Percentiles rank a stretch among this genome's conserved stretches.
Evolutionary conservation across 73 alveolate species (phyloP).

Genomic region (Loxodes magnus): DNA sequence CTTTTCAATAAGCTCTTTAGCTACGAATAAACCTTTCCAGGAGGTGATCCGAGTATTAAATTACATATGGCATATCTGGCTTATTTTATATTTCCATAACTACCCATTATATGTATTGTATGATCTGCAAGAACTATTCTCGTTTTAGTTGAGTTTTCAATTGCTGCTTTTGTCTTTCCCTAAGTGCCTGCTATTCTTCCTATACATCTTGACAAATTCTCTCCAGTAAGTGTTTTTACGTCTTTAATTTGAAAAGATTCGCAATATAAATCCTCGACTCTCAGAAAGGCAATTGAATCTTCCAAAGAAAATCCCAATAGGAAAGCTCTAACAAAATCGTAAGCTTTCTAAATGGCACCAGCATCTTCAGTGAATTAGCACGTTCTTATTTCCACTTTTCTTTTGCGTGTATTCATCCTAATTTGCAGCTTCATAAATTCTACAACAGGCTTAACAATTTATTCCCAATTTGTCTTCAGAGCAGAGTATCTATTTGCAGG

Average conservation of each 20-base stretch:
- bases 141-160: slow-evolving; percentile 97
- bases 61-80: slow-evolving; percentile 98
- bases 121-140: slow-evolving; percentile 95
- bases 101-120: slow-evolving; percentile 95
- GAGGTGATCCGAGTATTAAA: slow-evolving; percentile 96
- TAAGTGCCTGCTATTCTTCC: slow-evolving; percentile 99
- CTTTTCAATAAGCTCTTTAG: slow-evolving; percentile 88
- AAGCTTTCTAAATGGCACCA: slow-evolving; percentile 86
- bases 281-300: slow-evolving; percentile 97
- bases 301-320: slow-evolving; percentile 97
- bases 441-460: slow-evolving; percentile 93
- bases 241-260: slow-evolving; percentile 98
- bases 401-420: slow-evolving; percentile 95
- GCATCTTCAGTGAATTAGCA: slow-evolving; percentile 87
- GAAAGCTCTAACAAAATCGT: slow-evolving; percentile 93
- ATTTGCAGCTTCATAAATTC: slow-evolving; percentile 99
- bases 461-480: slow-evolving; percentile 92
- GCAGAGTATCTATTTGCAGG: slow-evolving; percentile 97
- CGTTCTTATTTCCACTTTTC: slow-evolving; percentile 92
- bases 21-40: slow-evolving; percentile 98
- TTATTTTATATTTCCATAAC: slow-evolving; percentile 65
- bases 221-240: slow-evolving; percentile 96
- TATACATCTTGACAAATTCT: slow-evolving; percentile 95
- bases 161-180: slow-evolving; percentile 98
- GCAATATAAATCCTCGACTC: slow-evolving; percentile 95